phyloP scores from a whole-genome alignment of 2,329 filamentous ascomycete genomes.

The Ophidiomyces ophidiicola region DNA sequence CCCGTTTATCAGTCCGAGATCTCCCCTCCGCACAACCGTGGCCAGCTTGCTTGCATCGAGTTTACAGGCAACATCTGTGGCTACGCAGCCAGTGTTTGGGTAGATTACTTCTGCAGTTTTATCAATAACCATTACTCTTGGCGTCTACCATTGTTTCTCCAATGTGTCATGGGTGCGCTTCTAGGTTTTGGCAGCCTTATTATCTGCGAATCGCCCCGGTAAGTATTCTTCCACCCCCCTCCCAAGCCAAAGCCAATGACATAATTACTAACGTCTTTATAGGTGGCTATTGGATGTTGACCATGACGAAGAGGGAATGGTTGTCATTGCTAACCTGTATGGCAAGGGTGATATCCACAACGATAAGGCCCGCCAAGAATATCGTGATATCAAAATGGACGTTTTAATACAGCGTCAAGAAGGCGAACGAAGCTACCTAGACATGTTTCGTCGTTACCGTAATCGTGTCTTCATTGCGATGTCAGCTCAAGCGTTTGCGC shows the following conservation, averaged over 20 bases:
- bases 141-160: constrained; percentile 80
- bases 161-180: constrained; percentile 85
- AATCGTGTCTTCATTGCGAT: constrained; percentile 96
- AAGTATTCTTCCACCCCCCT: constrained; percentile 19
- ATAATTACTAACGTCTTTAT: constrained; percentile 17
- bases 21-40: constrained; percentile 88
- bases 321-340: constrained; percentile 95
- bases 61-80: constrained; percentile 95
- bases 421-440: constrained; percentile 76
- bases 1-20: constrained; percentile 92
- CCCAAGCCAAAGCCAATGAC: background rate
- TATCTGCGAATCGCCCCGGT: constrained; percentile 94
- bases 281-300: constrained; percentile 97
- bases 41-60: constrained; percentile 92
- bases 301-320: constrained; percentile 94
- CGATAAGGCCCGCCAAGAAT: constrained; percentile 83
- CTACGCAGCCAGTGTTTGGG: constrained; percentile 94
- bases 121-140: constrained; percentile 78
- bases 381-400: constrained; percentile 97
- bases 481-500: constrained; percentile 90
- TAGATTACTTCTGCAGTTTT: constrained; percentile 91
- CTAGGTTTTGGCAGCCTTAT: constrained; percentile 76
- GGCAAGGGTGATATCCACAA: constrained; percentile 93
- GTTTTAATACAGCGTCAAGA: constrained; percentile 88
- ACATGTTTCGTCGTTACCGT: constrained; percentile 90